Percentiles rank a stretch among this genome's conserved stretches.
phyloP scores from a whole-genome alignment of 495 filamentous ascomycete species.

The Aspergillus avenaceus region DNA sequence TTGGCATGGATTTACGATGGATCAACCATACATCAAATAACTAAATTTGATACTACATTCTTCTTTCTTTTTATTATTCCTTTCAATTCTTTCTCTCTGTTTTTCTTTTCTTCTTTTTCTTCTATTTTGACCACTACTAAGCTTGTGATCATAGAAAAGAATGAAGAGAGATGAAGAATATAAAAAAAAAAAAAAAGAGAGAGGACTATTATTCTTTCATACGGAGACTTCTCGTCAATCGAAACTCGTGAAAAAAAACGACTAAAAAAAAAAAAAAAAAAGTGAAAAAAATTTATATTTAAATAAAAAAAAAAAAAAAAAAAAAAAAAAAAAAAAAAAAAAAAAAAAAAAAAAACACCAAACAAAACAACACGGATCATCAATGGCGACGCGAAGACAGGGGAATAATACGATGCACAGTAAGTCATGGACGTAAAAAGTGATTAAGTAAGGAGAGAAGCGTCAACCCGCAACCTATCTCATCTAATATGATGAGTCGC shows the following conservation, averaged over 20 bases:
- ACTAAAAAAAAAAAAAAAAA: neutral
- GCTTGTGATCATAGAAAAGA: no score
- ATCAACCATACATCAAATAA: neutral
- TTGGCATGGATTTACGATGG: constrained; percentile 26
- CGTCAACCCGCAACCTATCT: neutral
- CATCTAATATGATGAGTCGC: neutral
- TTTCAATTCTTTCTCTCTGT: no score
- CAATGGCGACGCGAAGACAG: constrained; percentile 1
- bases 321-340: constrained; percentile 4
- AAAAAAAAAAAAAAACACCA: neutral
- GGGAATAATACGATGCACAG: constrained; percentile 18
- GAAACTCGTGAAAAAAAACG: neutral
- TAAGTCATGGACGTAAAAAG: constrained; percentile 5
- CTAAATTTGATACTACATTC: neutral
- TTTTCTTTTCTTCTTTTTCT: no score
- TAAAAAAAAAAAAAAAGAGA: neutral
- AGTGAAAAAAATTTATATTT: no score
- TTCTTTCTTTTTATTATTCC: neutral
- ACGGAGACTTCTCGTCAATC: neutral
- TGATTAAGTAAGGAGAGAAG: neutral
- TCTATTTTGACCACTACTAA: no score
- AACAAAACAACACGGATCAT: neutral
- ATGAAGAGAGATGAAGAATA: no score
- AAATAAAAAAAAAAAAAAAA: no score
- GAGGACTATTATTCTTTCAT: neutral